Conservation (phyloP, 345 rosid genomes). For the Ailanthus altissimus region DNA sequence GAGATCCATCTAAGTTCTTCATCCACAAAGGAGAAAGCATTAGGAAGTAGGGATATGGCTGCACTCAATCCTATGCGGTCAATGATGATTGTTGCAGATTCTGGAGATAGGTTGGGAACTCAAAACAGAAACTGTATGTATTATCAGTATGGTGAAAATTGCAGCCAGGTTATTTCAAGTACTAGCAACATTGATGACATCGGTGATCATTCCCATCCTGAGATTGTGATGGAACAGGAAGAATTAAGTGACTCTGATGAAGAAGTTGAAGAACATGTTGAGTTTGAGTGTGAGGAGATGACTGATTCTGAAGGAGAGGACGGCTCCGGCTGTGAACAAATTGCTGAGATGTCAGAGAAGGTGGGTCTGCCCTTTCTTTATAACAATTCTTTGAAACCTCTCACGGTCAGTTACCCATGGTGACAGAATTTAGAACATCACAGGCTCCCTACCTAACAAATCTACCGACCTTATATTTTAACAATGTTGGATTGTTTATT, state of each 20-base stretch:
- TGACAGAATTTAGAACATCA: neutral
- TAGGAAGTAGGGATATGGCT: slow-evolving; percentile 35
- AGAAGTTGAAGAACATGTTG: slow-evolving; percentile 84
- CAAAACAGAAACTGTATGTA: slow-evolving; percentile 26
- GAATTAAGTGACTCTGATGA: slow-evolving; percentile 97
- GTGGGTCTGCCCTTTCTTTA: slow-evolving; percentile 31
- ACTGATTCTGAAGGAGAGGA: slow-evolving; percentile 94
- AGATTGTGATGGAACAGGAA: slow-evolving; percentile 96
- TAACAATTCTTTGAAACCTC: slow-evolving; percentile 1
- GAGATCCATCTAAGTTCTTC: slow-evolving; percentile 73
- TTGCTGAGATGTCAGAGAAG: slow-evolving; percentile 47
- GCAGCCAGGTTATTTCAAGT: slow-evolving; percentile 32
- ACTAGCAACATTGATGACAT: slow-evolving; percentile 42
- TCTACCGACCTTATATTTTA: no score
- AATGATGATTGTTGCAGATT: slow-evolving; percentile 12
- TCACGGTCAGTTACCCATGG: neutral
- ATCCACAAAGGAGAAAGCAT: slow-evolving; percentile 41
- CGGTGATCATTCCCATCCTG: slow-evolving; percentile 64
- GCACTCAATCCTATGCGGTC: slow-evolving; percentile 26
- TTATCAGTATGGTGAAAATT: slow-evolving; percentile 25
- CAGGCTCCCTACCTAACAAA: no score
- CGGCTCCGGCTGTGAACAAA: slow-evolving; percentile 47
- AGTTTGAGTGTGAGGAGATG: slow-evolving; percentile 99
- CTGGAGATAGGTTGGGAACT: slow-evolving; percentile 30
- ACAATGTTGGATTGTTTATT: no score